These are phyloP conservation scores for Coniophora puteana DNA, from an alignment of 1,284 basidiomycete species.

Conservation along the genomic window DNA sequence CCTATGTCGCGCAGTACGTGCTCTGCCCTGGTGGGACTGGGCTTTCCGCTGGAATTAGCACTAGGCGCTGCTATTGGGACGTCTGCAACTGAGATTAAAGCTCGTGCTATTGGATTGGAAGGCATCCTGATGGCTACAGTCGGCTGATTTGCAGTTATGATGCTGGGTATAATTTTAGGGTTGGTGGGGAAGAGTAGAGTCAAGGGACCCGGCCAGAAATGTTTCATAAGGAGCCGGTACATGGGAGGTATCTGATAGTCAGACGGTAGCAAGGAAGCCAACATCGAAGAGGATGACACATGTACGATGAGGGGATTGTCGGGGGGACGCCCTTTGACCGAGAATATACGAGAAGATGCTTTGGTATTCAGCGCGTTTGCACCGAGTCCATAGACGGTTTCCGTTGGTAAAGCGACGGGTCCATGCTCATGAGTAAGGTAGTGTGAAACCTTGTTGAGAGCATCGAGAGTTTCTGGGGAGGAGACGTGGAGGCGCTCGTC, in stretches of 20 bases:
- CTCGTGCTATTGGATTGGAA: conserved; percentile 87
- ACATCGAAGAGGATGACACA: conserved; percentile 85
- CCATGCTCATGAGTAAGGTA: conserved; percentile 40
- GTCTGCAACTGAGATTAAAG: conserved; percentile 76
- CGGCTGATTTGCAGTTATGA: conserved; percentile 75
- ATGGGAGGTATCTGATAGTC: conserved; percentile 55
- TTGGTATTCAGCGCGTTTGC: conserved; percentile 72
- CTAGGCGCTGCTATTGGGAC: conserved; percentile 91
- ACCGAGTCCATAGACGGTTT: conserved; percentile 97
- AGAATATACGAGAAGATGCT: conserved; percentile 79
- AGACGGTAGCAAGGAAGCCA: conserved; percentile 66
- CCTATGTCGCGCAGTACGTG: conserved; percentile 84
- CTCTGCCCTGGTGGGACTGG: conserved; percentile 88
- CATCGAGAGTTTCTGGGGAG: conserved; percentile 39
- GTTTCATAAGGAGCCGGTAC: conserved; percentile 72
- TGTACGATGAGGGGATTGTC: conserved; percentile 99
- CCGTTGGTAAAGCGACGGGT: conserved; percentile 90
- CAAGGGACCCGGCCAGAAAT: conserved; percentile 95
- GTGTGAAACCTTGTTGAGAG: conserved; percentile 45
- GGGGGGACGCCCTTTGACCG: conserved; percentile 87
- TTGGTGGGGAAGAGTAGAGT: conserved; percentile 88
- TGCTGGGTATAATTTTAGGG: conserved; percentile 49
- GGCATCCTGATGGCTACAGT: conserved; percentile 96
- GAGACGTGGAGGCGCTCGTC: conserved; percentile 40
- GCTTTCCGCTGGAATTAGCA: conserved; percentile 93